These are phyloP conservation scores for Aspergillus nomiae DNA, from an alignment of 2,329 filamentous ascomycete species.

Conservation along the genomic window DNA sequence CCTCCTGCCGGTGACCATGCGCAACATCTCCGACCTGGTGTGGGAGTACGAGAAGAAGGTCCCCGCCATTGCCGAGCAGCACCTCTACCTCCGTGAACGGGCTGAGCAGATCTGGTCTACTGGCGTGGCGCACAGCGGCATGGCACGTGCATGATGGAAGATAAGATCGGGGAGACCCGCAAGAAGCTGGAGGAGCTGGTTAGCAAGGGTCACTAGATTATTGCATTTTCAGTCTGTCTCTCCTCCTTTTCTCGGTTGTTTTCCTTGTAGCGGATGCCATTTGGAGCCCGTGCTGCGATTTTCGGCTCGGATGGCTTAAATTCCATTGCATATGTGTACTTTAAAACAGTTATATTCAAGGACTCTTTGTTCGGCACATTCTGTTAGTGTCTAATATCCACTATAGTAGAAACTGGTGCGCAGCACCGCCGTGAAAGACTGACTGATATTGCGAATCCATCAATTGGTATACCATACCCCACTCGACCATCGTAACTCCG, in stretches of 20 bases:
- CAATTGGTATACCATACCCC: slow-evolving; percentile 10
- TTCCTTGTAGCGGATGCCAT: slow-evolving; percentile 14
- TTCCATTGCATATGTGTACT: slow-evolving; percentile 21
- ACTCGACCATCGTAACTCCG: slow-evolving; percentile 12
- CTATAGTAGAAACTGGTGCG: background rate
- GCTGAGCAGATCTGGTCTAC: slow-evolving; percentile 71
- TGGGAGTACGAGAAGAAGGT: slow-evolving; percentile 94
- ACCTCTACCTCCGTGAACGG: slow-evolving; percentile 70
- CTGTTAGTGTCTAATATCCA: background rate
- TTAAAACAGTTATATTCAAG: slow-evolving; percentile 16
- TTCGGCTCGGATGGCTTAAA: slow-evolving; percentile 12
- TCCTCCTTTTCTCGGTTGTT: slow-evolving; percentile 10
- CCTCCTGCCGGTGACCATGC: slow-evolving; percentile 84
- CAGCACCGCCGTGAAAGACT: background rate
- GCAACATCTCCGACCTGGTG: slow-evolving; percentile 79
- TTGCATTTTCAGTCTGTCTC: background rate
- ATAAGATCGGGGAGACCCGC: slow-evolving; percentile 74
- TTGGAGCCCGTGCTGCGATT: slow-evolving; percentile 6
- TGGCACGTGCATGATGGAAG: slow-evolving; percentile 74
- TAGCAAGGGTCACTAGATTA: slow-evolving; percentile 75
- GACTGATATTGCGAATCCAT: background rate
- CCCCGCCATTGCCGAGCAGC: slow-evolving; percentile 78
- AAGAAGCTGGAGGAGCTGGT: slow-evolving; percentile 86
- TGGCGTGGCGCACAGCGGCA: slow-evolving; percentile 71
- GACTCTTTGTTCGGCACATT: background rate